Evolutionary conservation across 768 basidiomycete genomes (phyloP).

Genomic region (Mycena venus): DNA sequence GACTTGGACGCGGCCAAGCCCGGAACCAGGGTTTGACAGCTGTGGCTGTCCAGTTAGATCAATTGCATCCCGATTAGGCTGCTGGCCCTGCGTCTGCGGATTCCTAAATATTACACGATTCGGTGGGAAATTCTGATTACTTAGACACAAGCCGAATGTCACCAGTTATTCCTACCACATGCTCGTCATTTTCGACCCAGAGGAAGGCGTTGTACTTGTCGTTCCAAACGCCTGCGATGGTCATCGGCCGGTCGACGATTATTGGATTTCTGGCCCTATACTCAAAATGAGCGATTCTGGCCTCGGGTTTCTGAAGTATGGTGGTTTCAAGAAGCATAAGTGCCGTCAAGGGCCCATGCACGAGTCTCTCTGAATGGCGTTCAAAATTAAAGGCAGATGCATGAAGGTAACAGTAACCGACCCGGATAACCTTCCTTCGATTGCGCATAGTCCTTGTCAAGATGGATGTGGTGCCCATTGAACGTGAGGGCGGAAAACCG

Average conservation of each 20-base stretch:
- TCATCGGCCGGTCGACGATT: constrained; percentile 55
- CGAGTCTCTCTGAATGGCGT: constrained; percentile 71
- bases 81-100: too few relatives aligned
- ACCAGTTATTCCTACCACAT: constrained; percentile 41
- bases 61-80: too few relatives aligned
- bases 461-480: constrained; percentile 88
- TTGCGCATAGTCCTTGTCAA: constrained; percentile 81
- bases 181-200: constrained; percentile 54
- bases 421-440: constrained; percentile 82
- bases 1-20: too few relatives aligned
- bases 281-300: constrained; percentile 64
- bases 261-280: constrained; percentile 71
- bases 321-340: constrained; percentile 81
- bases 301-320: constrained; percentile 61
- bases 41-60: neutral
- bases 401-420: constrained; percentile 40
- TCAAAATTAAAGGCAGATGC: neutral
- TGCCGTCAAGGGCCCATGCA: constrained; percentile 88
- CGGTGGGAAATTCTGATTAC: neutral
- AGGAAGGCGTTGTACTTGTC: constrained; percentile 42
- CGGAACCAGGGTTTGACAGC: neutral
- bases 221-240: constrained; percentile 52
- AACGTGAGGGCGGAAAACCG: constrained; percentile 93
- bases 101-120: neutral
- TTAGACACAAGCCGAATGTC: neutral